A percentile compares a stretch with the other conserved stretches of the same genome.
Evolutionary conservation across 345 rosid species (phyloP).

Genomic region (Rhodamnia rubescens): DNA sequence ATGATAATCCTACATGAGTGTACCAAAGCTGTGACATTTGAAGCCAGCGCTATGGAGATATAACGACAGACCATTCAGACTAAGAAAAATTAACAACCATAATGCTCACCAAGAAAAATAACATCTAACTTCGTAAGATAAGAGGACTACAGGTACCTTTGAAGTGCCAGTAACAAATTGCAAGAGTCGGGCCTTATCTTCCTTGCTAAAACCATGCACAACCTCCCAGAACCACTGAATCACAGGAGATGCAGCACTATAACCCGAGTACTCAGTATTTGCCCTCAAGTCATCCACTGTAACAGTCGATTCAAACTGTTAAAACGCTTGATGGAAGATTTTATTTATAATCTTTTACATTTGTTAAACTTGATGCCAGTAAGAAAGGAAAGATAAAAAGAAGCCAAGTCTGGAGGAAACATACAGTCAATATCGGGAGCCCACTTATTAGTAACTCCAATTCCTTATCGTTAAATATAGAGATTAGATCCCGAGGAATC

Average conservation of each 20-base stretch:
- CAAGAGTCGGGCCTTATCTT: slow-evolving; percentile 88
- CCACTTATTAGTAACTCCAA: slow-evolving; percentile 88
- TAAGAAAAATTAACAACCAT: not conserved
- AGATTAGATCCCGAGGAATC: slow-evolving; percentile 62
- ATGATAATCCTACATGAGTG: not conserved
- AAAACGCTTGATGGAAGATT: not conserved
- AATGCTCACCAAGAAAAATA: not conserved
- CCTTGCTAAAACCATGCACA: slow-evolving; percentile 92
- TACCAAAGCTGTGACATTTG: not conserved
- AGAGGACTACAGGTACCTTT: slow-evolving; percentile 33
- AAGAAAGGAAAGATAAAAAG: not conserved
- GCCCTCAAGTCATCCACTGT: slow-evolving; percentile 93
- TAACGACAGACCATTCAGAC: not conserved
- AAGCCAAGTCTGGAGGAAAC: slow-evolving; percentile 9
- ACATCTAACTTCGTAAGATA: not conserved
- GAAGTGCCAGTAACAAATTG: slow-evolving; percentile 99
- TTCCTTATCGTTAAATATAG: slow-evolving; percentile 92
- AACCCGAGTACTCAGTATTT: slow-evolving; percentile 88
- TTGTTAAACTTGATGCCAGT: not conserved
- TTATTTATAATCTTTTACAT: not conserved
- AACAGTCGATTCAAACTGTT: not conserved
- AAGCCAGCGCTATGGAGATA: not conserved
- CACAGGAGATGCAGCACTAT: slow-evolving; percentile 81
- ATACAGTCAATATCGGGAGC: slow-evolving; percentile 88
- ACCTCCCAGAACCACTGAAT: slow-evolving; percentile 99